These are phyloP conservation scores for Medakamo hakoo DNA, from an alignment of 139 green algal genomes.

Conservation along the genomic window DNA sequence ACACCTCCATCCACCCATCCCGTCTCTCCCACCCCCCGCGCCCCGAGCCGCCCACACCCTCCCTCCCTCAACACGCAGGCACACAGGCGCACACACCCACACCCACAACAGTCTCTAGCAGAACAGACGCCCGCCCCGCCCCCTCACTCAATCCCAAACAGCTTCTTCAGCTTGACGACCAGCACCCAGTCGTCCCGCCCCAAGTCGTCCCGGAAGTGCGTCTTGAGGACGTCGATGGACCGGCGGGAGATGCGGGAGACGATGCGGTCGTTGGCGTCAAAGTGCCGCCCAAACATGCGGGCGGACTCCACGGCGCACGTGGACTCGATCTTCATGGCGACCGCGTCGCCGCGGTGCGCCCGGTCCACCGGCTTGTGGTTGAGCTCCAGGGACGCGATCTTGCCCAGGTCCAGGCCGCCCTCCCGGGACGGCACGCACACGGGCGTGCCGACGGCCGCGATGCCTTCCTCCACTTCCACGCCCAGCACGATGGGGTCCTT, in stretches of 20 bases:
- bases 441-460: slow-evolving; percentile 56
- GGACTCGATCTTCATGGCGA: slow-evolving; percentile 94
- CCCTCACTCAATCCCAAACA: too few relatives aligned
- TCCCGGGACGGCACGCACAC: slow-evolving; percentile 46
- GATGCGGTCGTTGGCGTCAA: slow-evolving; percentile 69
- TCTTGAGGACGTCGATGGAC: slow-evolving; percentile 77
- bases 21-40: too few relatives aligned
- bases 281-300: slow-evolving; percentile 85
- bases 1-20: too few relatives aligned
- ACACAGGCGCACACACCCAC: too few relatives aligned
- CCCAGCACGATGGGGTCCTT: slow-evolving; percentile 95
- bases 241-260: slow-evolving; percentile 49
- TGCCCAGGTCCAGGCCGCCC: slow-evolving; percentile 67
- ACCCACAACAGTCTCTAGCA: too few relatives aligned
- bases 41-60: too few relatives aligned
- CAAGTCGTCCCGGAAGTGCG: slow-evolving; percentile 78
- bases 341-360: slow-evolving; percentile 56
- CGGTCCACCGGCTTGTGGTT: slow-evolving; percentile 86
- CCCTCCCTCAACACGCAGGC: too few relatives aligned
- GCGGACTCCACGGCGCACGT: slow-evolving; percentile 52
- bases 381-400: slow-evolving; percentile 83
- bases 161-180: slow-evolving; percentile 74
- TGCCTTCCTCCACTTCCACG: slow-evolving; percentile 69
- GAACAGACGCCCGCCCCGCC: too few relatives aligned
- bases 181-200: slow-evolving; percentile 85